Percentiles rank a stretch among this genome's conserved stretches.
Conservation (phyloP, 208 protist genomes). For the Trypanosoma scelopori region DNA sequence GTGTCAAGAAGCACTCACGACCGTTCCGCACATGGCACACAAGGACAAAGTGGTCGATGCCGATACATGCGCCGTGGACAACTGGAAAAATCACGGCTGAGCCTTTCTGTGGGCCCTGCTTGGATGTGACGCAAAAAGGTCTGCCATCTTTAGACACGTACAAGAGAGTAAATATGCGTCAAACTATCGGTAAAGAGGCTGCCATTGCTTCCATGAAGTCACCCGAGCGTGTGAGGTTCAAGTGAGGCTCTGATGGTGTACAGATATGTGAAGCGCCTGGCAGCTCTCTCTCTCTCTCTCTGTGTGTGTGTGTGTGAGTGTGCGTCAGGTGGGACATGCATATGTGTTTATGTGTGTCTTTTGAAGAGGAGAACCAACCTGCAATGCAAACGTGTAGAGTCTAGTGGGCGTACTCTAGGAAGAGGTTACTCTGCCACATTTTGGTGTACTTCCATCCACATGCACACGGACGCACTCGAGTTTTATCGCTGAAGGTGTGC, state of each 20-base stretch:
- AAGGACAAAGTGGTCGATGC: constrained; percentile 88
- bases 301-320: constrained; percentile 5
- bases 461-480: no score
- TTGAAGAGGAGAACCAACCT: background rate
- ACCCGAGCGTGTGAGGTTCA: constrained; percentile 34
- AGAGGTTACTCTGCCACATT: no score
- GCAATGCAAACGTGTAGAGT: no score
- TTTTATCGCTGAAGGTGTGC: no score
- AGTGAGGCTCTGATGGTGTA: background rate
- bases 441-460: no score
- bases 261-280: no score
- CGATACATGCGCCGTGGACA: constrained; percentile 77
- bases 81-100: constrained; percentile 81
- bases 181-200: constrained; percentile 79
- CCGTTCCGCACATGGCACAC: constrained; percentile 91
- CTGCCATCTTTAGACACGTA: constrained; percentile 64
- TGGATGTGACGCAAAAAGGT: constrained; percentile 61
- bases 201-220: constrained; percentile 52
- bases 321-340: no score
- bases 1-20: constrained; percentile 50
- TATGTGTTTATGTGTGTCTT: background rate
- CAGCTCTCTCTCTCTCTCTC: constrained; percentile 8
- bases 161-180: constrained; percentile 55
- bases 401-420: no score
- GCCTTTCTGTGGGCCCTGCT: constrained; percentile 49